Conservation (phyloP, 495 filamentous ascomycete genomes). For the Chaetomium tenue region DNA sequence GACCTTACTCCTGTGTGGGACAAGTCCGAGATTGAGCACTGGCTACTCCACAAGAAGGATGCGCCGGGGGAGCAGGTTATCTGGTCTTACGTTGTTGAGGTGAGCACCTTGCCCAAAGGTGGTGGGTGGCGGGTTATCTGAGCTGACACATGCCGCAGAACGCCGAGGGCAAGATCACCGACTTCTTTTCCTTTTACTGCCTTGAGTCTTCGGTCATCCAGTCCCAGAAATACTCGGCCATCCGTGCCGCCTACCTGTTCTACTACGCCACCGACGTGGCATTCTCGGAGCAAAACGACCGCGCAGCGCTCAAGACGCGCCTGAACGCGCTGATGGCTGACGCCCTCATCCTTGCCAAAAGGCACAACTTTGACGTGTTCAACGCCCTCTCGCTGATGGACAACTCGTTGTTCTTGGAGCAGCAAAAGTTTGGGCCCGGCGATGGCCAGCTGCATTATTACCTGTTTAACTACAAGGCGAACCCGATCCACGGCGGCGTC, state of each 20-base stretch:
- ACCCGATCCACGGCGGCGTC: slow-evolving; percentile 77
- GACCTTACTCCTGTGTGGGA: slow-evolving; percentile 80
- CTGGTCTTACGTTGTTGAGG: slow-evolving; percentile 90
- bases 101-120: slow-evolving; percentile 27
- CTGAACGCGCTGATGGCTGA: slow-evolving; percentile 78
- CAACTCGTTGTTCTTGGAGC: slow-evolving; percentile 85
- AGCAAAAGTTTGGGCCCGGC: slow-evolving; percentile 89
- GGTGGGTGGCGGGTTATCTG: not conserved
- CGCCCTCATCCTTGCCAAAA: slow-evolving; percentile 83
- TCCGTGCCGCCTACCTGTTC: slow-evolving; percentile 90
- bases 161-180: slow-evolving; percentile 71
- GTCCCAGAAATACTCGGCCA: slow-evolving; percentile 67
- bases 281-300: slow-evolving; percentile 55
- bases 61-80: slow-evolving; percentile 71
- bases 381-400: slow-evolving; percentile 92
- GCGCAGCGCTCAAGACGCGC: slow-evolving; percentile 62
- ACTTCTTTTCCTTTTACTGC: slow-evolving; percentile 94
- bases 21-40: slow-evolving; percentile 78
- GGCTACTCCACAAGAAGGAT: slow-evolving; percentile 69
- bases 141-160: slow-evolving; percentile 33
- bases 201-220: slow-evolving; percentile 90
- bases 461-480: slow-evolving; percentile 90
- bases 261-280: slow-evolving; percentile 91
- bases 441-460: slow-evolving; percentile 96
- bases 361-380: slow-evolving; percentile 89